phyloP scores from a whole-genome alignment of 2,329 filamentous ascomycete genomes.

The Pseudonectria buxi region DNA sequence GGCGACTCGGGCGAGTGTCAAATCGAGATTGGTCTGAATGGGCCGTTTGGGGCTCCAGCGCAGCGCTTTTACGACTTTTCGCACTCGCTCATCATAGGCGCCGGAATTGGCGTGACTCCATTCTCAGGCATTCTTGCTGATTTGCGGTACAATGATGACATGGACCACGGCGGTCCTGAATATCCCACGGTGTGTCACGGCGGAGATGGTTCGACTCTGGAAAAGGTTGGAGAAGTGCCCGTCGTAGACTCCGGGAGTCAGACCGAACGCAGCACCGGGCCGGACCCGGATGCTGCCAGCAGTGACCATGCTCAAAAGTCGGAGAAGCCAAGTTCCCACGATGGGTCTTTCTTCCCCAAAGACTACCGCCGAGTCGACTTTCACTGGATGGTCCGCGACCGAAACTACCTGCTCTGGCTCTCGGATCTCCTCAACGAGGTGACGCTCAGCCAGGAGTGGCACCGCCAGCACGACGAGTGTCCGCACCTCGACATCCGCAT shows the following conservation, averaged over 20 bases:
- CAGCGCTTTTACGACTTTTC: constrained; percentile 53
- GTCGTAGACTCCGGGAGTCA: not conserved
- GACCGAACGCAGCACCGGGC: too few species aligned
- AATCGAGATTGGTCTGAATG: constrained; percentile 48
- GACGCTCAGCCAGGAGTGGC: constrained; percentile 30
- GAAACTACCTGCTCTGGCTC: constrained; percentile 51
- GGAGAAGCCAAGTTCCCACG: constrained; percentile 10
- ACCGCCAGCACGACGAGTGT: constrained; percentile 28
- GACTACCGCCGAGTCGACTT: constrained; percentile 49
- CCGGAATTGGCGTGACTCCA: constrained; percentile 52
- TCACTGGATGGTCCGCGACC: constrained; percentile 54
- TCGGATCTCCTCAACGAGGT: constrained; percentile 48
- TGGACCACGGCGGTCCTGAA: constrained; percentile 24
- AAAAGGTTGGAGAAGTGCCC: not conserved
- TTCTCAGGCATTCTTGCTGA: constrained; percentile 52
- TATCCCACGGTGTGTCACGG: constrained; percentile 1
- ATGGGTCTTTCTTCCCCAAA: constrained; percentile 23
- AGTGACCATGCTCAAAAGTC: constrained; percentile 8
- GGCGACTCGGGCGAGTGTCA: constrained; percentile 26
- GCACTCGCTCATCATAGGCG: constrained; percentile 49
- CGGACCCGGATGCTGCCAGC: not conserved
- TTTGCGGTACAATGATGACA: constrained; percentile 40
- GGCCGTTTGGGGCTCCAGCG: constrained; percentile 51
- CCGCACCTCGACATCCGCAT: constrained; percentile 46
- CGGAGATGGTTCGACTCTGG: not conserved